A percentile compares a stretch with the other conserved stretches of the same genome.
Conservation (phyloP, 768 basidiomycete species). For the Termitomyces eurrhizus region DNA sequence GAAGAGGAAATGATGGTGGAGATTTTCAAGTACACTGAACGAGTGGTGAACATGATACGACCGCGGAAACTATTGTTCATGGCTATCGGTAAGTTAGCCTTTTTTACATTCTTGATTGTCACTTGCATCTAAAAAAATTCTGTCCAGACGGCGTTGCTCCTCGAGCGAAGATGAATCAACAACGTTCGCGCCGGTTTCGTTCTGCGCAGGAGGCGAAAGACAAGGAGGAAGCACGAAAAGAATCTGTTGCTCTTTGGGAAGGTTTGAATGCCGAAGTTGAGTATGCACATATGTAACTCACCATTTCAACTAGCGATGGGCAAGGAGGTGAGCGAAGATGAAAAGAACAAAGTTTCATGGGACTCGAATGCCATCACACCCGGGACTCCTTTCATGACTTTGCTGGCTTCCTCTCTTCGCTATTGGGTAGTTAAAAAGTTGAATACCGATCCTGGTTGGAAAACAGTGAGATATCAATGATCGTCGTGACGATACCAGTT, state of each 20-base stretch:
- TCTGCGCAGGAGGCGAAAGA: conserved; percentile 93
- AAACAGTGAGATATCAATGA: conserved; percentile 55
- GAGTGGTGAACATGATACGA: conserved; percentile 95
- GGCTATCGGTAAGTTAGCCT: conserved; percentile 77
- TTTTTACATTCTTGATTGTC: background rate
- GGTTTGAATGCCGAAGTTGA: conserved; percentile 36
- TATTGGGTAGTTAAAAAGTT: conserved; percentile 98
- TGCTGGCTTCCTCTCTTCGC: conserved; percentile 81
- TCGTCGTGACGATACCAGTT: conserved; percentile 10
- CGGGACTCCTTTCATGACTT: conserved; percentile 97
- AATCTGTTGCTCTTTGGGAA: conserved; percentile 84
- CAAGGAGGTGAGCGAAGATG: conserved; percentile 75
- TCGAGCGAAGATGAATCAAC: conserved; percentile 99
- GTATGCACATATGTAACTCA: background rate
- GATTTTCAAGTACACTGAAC: conserved; percentile 93
- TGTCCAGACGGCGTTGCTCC: conserved; percentile 94
- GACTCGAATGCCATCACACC: conserved; percentile 99
- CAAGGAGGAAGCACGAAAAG: conserved; percentile 82
- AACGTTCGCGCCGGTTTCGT: conserved; percentile 94
- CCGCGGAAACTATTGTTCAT: conserved; percentile 95
- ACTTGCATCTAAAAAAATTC: background rate
- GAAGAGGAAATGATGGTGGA: conserved; percentile 99
- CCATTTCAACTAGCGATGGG: conserved; percentile 74
- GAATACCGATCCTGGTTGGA: conserved; percentile 95
- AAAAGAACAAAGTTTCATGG: conserved; percentile 84